Evolutionary conservation across 768 basidiomycete species (phyloP), one percentile per base, ranked within the genome.

Genomic region (Rhizopogon rudus): DNA sequence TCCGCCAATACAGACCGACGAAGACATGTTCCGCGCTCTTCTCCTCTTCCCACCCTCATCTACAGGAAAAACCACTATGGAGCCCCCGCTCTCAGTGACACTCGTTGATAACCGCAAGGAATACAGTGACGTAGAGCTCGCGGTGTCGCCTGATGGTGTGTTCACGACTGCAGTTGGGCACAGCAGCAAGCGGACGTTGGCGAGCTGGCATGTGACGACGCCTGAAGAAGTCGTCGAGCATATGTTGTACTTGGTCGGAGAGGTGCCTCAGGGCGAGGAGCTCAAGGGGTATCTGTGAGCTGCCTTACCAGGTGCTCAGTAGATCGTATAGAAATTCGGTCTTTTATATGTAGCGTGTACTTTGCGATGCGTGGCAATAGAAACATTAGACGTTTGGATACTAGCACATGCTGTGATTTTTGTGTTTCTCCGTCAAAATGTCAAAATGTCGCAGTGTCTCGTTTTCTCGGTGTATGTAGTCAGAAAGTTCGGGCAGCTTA

Each of bases 11-110:
- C 61, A 89, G 91, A 95, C 95, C 46, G 93, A 98, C 76, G 96
- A 99, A 75, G 96, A 99, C 76, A 99, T 99, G 96, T 98, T 98
- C 88, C 87, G 94, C 60, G 81, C 92, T 0, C 78, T 96, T 1
- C 79, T 83, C 22, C 75, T 87, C 59, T 88, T 89, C 73, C 73
- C 74, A 0, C 61, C 76, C 1, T 40, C 63, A 13, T 39, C 46
- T 0, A 68, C 63, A 29, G 76, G 60, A 45, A 75, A 73, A 55
- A 71, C 77, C 12, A 71, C 70, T 7, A 78, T 89, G 74, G 75
- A 83, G 62, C 78, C 73, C 52, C 89, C 82, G 20, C 72, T 86
- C 53, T 84, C 69, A 59, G 78, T 67, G 67, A 76, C 70, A 6
- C 71, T 77, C 20, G 54, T 71, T 33, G 63, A 62, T 61, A 60